Evolutionary conservation across 2,329 filamentous ascomycete genomes (phyloP).

Genomic region (Aspergillus fischeri): DNA sequence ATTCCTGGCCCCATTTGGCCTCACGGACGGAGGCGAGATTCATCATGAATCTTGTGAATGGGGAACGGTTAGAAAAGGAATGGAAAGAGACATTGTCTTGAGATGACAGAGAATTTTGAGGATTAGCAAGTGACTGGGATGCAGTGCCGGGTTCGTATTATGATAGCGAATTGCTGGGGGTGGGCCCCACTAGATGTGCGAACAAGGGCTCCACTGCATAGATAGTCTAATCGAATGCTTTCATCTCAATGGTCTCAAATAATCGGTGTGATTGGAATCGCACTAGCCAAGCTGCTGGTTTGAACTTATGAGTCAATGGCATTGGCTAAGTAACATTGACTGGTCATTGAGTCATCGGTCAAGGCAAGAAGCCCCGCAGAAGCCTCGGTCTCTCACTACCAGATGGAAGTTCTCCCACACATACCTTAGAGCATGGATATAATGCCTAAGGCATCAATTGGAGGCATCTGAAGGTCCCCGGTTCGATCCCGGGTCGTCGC

Average conservation of each 20-base stretch:
- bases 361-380: no score
- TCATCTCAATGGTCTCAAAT: background rate
- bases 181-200: background rate
- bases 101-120: background rate
- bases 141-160: background rate
- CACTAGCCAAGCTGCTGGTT: background rate
- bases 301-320: background rate
- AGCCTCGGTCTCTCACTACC: no score
- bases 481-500: background rate
- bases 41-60: background rate
- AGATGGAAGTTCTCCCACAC: no score
- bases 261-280: background rate
- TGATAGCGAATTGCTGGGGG: background rate
- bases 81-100: background rate
- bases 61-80: background rate
- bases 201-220: background rate
- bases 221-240: background rate
- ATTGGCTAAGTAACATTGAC: no score
- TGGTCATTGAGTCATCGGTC: background rate
- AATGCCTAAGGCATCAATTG: background rate
- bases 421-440: no score
- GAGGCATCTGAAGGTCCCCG: background rate
- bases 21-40: conserved; percentile 4
- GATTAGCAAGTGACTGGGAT: background rate
- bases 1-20: conserved; percentile 16